Conservation (phyloP, 1,139 yeast genomes). For the Blastobotrys raffinosifermentans region DNA sequence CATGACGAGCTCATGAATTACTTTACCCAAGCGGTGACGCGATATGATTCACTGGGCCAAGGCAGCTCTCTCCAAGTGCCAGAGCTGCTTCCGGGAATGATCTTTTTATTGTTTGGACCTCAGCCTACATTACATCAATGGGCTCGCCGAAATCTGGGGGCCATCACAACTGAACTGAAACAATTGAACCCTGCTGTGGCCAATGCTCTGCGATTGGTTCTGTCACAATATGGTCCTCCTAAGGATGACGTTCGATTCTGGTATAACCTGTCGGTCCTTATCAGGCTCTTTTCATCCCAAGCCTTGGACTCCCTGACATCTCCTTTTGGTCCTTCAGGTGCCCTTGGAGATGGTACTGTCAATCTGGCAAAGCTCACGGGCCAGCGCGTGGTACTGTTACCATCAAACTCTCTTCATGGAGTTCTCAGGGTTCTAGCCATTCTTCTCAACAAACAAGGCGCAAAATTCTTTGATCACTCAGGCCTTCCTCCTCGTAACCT, state of each 20-base stretch:
- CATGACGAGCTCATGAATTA: background rate
- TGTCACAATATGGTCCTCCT: background rate
- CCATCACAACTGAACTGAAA: too few relatives aligned
- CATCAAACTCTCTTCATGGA: slow-evolving; percentile 8
- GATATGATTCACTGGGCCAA: too few relatives aligned
- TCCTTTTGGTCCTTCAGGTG: too few relatives aligned
- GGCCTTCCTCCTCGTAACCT: slow-evolving; percentile 4
- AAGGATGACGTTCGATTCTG: slow-evolving; percentile 1
- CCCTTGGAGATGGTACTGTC: slow-evolving; percentile 3
- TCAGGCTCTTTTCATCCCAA: background rate
- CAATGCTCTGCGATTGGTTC: too few relatives aligned
- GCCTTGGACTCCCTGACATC: too few relatives aligned
- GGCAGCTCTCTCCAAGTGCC: too few relatives aligned
- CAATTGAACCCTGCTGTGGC: too few relatives aligned
- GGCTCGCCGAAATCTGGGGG: too few relatives aligned
- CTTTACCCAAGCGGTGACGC: too few relatives aligned
- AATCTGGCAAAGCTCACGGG: slow-evolving; percentile 5
- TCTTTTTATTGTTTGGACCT: too few relatives aligned
- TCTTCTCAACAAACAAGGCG: slow-evolving; percentile 3
- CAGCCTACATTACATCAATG: too few relatives aligned
- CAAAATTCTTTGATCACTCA: slow-evolving; percentile 5
- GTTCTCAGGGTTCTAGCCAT: slow-evolving; percentile 6
- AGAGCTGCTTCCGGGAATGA: too few relatives aligned
- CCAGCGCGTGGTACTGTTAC: slow-evolving; percentile 7
- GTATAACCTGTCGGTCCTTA: background rate